Conservation (phyloP, 805 yeast genomes). For the Yamadazyma scolyti region DNA sequence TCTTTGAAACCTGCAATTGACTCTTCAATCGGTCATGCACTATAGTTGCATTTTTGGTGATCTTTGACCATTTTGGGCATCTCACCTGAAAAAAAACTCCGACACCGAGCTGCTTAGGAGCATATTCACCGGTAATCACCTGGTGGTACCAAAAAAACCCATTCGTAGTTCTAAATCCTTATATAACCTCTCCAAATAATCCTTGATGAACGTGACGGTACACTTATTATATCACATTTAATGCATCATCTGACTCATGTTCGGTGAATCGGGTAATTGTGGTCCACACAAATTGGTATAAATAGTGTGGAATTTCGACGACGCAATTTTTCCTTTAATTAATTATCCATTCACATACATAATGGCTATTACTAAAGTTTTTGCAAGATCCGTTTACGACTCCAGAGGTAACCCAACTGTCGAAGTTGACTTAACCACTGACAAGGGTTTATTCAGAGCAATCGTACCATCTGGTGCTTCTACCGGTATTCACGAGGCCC, state of each 20-base stretch:
- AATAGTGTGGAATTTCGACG: constrained; percentile 4
- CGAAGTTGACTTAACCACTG: constrained; percentile 95
- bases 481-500: constrained; percentile 98
- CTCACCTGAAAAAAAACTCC: constrained; percentile 3
- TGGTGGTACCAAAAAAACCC: too few species aligned
- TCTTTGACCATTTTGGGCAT: too few species aligned
- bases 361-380: constrained; percentile 85
- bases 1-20: too few species aligned
- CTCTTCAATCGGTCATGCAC: not conserved
- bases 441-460: constrained; percentile 90
- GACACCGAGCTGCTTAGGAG: constrained; percentile 4
- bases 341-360: constrained; percentile 9
- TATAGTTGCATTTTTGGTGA: too few species aligned
- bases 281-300: constrained; percentile 9
- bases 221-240: too few species aligned
- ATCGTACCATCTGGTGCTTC: constrained; percentile 99
- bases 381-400: constrained; percentile 97
- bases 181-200: too few species aligned
- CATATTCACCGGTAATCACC: too few species aligned
- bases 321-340: constrained; percentile 1
- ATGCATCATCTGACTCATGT: constrained; percentile 5
- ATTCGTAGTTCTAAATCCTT: too few species aligned
- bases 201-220: too few species aligned
- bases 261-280: constrained; percentile 11
- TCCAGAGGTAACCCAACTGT: constrained; percentile 99